phyloP scores from a whole-genome alignment of 257 asterid genomes.

The Petunia secreta region DNA sequence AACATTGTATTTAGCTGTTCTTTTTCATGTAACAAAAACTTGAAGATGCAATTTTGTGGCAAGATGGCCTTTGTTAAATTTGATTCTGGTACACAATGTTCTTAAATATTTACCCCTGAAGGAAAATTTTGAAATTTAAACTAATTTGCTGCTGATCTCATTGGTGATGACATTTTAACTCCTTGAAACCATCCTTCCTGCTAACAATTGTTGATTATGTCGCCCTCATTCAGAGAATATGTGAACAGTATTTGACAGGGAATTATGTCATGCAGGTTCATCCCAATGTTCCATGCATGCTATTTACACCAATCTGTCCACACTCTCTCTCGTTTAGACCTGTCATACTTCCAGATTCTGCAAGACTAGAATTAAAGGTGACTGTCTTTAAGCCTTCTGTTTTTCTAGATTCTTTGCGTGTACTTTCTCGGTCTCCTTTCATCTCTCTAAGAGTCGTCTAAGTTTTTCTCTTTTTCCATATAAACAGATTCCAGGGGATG shows the following conservation, averaged over 20 bases:
- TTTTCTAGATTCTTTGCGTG: neutral
- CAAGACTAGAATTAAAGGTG: conserved; percentile 92
- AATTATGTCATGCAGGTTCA: conserved; percentile 68
- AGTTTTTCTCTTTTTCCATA: neutral
- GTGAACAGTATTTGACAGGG: conserved; percentile 19
- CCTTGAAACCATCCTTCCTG: conserved; percentile 16
- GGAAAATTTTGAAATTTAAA: neutral
- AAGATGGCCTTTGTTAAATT: conserved; percentile 8
- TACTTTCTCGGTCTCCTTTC: neutral
- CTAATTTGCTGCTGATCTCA: neutral
- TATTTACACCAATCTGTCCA: conserved; percentile 97
- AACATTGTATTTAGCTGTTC: neutral
- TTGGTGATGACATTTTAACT: neutral
- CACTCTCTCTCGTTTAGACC: conserved; percentile 99
- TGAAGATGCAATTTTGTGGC: neutral
- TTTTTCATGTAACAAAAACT: conserved; percentile 10
- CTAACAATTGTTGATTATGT: conserved; percentile 11
- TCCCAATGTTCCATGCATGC: conserved; percentile 99
- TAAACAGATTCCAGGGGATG: conserved; percentile 83
- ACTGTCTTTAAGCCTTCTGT: neutral
- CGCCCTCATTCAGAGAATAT: neutral
- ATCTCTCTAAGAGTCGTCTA: neutral
- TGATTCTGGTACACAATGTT: neutral
- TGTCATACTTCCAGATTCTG: conserved; percentile 97
- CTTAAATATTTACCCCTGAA: neutral